These are phyloP conservation scores for Hypsizygus ulmarius DNA, from an alignment of 1,284 basidiomycete species.

Conservation along the genomic window DNA sequence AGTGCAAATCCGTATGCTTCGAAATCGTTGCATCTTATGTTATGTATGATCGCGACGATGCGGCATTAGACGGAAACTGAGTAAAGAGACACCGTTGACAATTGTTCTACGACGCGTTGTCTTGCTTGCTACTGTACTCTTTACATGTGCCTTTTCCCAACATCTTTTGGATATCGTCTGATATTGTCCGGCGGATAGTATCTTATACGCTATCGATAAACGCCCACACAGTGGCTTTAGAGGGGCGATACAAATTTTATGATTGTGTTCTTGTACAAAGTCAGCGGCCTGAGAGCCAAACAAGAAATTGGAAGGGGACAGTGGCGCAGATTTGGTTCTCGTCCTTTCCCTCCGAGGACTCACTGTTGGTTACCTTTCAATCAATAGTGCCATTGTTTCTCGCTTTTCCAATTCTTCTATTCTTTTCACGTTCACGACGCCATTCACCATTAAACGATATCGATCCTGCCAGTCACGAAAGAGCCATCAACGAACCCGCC, in stretches of 20 bases:
- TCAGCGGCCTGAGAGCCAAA: constrained; percentile 24
- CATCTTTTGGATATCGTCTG: too few species aligned
- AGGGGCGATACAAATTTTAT: neutral
- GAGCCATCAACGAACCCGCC: constrained; percentile 17
- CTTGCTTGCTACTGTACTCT: too few species aligned
- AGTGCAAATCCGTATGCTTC: too few species aligned
- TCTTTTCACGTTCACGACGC: constrained; percentile 25
- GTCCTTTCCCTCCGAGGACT: constrained; percentile 22
- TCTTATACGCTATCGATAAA: too few species aligned
- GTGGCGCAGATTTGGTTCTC: constrained; percentile 26
- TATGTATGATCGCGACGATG: too few species aligned
- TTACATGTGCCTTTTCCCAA: too few species aligned
- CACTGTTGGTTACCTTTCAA: constrained; percentile 24
- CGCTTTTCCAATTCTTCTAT: constrained; percentile 27
- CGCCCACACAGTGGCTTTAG: too few species aligned
- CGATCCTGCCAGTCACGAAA: constrained; percentile 19
- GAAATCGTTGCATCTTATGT: too few species aligned
- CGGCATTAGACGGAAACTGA: too few species aligned
- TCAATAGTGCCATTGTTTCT: constrained; percentile 28
- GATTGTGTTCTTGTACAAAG: constrained; percentile 24
- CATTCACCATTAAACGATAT: constrained; percentile 18
- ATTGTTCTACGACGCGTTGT: too few species aligned
- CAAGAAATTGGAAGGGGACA: constrained; percentile 19
- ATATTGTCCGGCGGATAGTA: too few species aligned
- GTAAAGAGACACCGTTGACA: too few species aligned